phyloP scores from a whole-genome alignment of 2,329 filamentous ascomycete genomes.

The Fusarium brevicatenulatum region DNA sequence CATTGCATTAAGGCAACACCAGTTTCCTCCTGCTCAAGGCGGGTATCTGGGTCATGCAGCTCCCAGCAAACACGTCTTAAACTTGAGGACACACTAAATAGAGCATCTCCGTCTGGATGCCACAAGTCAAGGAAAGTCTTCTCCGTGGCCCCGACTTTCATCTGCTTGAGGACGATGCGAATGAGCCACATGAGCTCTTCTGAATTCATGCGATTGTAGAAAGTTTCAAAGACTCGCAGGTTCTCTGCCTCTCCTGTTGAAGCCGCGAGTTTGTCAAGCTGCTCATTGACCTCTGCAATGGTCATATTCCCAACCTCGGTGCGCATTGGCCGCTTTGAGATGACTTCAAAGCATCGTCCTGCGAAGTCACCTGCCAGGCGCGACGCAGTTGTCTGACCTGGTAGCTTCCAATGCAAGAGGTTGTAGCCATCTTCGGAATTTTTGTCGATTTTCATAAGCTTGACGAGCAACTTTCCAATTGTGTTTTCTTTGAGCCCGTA shows the following conservation, averaged over 20 bases:
- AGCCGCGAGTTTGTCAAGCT: slow-evolving; percentile 80
- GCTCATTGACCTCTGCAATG: slow-evolving; percentile 88
- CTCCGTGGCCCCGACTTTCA: slow-evolving; percentile 81
- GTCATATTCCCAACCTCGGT: slow-evolving; percentile 80
- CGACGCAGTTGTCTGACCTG: slow-evolving; percentile 71
- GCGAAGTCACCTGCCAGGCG: slow-evolving; percentile 90
- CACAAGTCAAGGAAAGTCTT: slow-evolving; percentile 86
- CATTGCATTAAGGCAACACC: slow-evolving; percentile 89
- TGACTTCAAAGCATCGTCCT: slow-evolving; percentile 84
- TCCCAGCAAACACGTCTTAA: slow-evolving; percentile 95
- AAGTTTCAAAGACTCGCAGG: slow-evolving; percentile 79
- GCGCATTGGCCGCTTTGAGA: slow-evolving; percentile 84
- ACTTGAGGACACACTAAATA: slow-evolving; percentile 93
- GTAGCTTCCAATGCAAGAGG: slow-evolving; percentile 91
- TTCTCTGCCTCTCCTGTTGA: slow-evolving; percentile 87
- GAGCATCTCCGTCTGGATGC: slow-evolving; percentile 79
- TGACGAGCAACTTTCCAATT: slow-evolving; percentile 90
- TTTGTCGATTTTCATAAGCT: slow-evolving; percentile 90
- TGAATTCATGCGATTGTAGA: slow-evolving; percentile 91
- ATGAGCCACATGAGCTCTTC: slow-evolving; percentile 96
- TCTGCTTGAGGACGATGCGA: slow-evolving; percentile 86
- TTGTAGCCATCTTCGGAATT: slow-evolving; percentile 89
- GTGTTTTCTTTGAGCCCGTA: slow-evolving; percentile 94
- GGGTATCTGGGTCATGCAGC: slow-evolving; percentile 75
- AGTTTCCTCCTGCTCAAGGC: slow-evolving; percentile 78